These are phyloP conservation scores for Acanthamoeba quina DNA, from an alignment of 208 protist genomes.

Conservation along the genomic window DNA sequence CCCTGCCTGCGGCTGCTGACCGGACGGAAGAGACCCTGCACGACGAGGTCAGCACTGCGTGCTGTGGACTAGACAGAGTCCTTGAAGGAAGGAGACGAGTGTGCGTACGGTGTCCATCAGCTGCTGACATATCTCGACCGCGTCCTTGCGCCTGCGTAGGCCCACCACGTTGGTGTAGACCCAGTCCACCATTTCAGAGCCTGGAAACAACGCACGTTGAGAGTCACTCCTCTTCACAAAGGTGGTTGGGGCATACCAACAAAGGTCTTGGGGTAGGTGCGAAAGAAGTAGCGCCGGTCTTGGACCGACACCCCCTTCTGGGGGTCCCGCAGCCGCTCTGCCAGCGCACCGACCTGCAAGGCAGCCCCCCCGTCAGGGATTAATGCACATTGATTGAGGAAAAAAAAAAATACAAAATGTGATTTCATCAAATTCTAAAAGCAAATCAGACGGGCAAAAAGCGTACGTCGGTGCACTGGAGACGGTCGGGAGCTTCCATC, in stretches of 20 bases:
- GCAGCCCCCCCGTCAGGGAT: no score
- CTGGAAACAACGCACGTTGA: neutral
- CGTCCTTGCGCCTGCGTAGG: neutral
- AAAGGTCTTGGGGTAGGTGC: slow-evolving; percentile 63
- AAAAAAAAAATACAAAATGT: no score
- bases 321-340: slow-evolving; percentile 41
- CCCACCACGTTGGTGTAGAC: slow-evolving; percentile 27
- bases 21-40: neutral
- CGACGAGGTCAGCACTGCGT: neutral
- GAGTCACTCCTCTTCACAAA: neutral
- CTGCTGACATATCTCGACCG: slow-evolving; percentile 30
- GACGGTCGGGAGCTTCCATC: slow-evolving; percentile 26
- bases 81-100: neutral
- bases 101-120: slow-evolving; percentile 1
- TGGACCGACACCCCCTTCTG: slow-evolving; percentile 28
- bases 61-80: neutral
- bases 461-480: slow-evolving; percentile 41
- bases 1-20: neutral
- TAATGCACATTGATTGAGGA: no score
- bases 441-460: neutral
- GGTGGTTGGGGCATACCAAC: neutral
- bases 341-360: slow-evolving; percentile 7
- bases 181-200: slow-evolving; percentile 25
- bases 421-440: neutral
- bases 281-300: neutral